Conservation (phyloP, 164 flowering plant species). For the Saururus chinensis region DNA sequence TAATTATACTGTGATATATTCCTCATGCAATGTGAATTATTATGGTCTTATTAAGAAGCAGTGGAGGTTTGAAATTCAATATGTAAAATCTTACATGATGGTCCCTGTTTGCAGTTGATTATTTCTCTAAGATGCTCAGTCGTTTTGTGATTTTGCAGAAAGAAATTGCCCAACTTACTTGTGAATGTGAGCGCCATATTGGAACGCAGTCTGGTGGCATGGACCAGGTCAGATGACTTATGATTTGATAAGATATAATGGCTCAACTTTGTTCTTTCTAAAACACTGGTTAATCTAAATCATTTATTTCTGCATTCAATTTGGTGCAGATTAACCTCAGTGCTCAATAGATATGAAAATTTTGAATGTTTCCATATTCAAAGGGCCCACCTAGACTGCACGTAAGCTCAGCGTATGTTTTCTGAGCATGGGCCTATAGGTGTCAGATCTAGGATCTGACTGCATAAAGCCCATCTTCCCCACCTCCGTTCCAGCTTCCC, state of each 20-base stretch:
- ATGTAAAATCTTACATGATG: background rate
- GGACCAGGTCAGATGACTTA: slow-evolving; percentile 67
- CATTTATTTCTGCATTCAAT: background rate
- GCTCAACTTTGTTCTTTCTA: background rate
- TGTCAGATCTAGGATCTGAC: too few species aligned
- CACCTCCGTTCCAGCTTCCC: too few species aligned
- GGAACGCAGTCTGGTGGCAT: slow-evolving; percentile 99
- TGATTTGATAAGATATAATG: background rate
- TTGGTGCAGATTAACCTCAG: too few species aligned
- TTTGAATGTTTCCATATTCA: too few species aligned
- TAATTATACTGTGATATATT: too few species aligned
- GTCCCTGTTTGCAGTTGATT: background rate
- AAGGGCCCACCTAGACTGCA: too few species aligned
- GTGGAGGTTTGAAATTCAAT: background rate
- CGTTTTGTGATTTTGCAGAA: slow-evolving; percentile 37
- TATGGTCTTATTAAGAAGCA: background rate
- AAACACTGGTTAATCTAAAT: background rate
- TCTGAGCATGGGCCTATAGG: too few species aligned
- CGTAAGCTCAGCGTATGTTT: too few species aligned
- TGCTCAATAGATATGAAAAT: too few species aligned
- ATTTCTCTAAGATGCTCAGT: slow-evolving; percentile 1
- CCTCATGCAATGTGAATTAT: too few species aligned
- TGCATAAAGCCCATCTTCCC: too few species aligned
- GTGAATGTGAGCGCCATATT: slow-evolving; percentile 93
- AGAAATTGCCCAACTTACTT: slow-evolving; percentile 91